phyloP scores from a whole-genome alignment of 257 asterid species.

The Salvia hispanica region DNA sequence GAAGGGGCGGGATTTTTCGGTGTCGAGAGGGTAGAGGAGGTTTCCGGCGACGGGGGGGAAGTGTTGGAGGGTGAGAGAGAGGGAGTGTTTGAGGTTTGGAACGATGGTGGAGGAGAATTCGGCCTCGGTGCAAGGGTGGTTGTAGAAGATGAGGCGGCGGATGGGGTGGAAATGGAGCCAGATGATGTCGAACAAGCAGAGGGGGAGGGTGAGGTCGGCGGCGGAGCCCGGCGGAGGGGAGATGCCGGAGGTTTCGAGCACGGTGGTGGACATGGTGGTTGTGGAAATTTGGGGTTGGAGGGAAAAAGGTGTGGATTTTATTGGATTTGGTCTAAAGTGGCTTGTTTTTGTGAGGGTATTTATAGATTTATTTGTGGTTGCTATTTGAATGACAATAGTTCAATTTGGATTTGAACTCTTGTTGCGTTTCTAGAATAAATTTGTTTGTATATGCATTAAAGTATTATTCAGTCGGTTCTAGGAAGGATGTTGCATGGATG shows the following conservation, averaged over 20 bases:
- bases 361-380: no score
- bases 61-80: conserved; percentile 49
- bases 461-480: no score
- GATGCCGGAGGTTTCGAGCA: conserved; percentile 27
- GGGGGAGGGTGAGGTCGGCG: conserved; percentile 41
- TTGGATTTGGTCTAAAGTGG: no score
- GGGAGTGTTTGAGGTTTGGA: conserved; percentile 51
- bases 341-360: no score
- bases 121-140: conserved; percentile 32
- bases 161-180: conserved; percentile 49
- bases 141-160: conserved; percentile 51
- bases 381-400: no score
- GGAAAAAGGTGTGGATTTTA: no score
- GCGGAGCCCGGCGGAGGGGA: conserved; percentile 35
- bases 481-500: no score
- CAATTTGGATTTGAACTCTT: no score
- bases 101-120: conserved; percentile 37
- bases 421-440: no score
- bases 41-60: conserved; percentile 49
- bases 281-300: no score
- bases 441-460: no score
- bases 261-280: conserved; percentile 22
- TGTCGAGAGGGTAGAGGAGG: conserved; percentile 27
- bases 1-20: conserved; percentile 28
- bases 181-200: conserved; percentile 42